Evolutionary conservation across 306 rosid species (phyloP), one percentile per base, ranked within the genome.

Genomic region (Medicago ruthenica): DNA sequence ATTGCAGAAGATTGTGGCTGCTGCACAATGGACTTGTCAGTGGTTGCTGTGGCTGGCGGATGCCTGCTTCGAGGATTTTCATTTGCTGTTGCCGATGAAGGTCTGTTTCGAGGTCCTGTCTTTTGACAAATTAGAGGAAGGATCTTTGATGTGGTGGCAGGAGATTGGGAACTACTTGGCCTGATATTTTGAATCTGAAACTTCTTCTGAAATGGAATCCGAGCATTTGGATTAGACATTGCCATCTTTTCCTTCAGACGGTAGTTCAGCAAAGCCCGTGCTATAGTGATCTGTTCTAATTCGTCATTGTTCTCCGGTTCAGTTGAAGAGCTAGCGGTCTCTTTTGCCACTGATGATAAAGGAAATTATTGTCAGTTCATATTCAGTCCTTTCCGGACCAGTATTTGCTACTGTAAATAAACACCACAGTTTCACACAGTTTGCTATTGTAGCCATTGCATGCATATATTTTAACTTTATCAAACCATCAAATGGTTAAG

Each of bases 241-340:
- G 89, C 63, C 78, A 88, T 84, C 81, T 96, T 96, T 81, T 96
- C 97, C 89, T 89, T 92, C 80, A 84, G 58, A 13, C 93, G 96
- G 71, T 86, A 95, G 67, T 83, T 88, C 73, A 86, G 75, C 36
- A 95, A 87, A 66, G 97, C 97, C 70, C 97, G 86, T 9, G 97
- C 97, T 80, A 95, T 88, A 1, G 96, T 92, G 81, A 95, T 92
- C 87, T 96, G 97, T 83, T 96, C 99, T 60, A 96, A 79, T 86
- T 96, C 99, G 31, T 96, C 99, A 44, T 69, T 90, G 88, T 73
- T 89, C 73, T 96, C 98, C 9, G 87, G 87, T 76, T 92, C 97
- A 22, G 88, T 87, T 55, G 97, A 91, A 61, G 96, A 89, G 53
- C 73, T 66, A 45, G 81, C 76, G 48, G 76, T 76, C 74, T 80